Conservation (phyloP, 257 asterid species). For the Nicotiana tabacum region DNA sequence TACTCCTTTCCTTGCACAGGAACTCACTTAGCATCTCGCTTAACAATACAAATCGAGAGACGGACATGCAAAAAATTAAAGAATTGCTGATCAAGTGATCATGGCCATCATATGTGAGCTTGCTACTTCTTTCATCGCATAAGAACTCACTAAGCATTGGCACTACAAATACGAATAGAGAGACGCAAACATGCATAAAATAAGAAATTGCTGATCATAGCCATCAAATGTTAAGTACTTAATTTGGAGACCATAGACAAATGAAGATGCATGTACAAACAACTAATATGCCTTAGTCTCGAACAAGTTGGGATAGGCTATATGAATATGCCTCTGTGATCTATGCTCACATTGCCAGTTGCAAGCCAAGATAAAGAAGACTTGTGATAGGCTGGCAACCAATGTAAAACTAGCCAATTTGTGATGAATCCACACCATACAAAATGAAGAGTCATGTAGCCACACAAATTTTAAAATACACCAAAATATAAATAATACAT, state of each 20-base stretch:
- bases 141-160: not conserved
- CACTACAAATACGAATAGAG: not conserved
- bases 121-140: not conserved
- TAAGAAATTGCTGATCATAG: not conserved
- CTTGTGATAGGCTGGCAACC: too few relatives aligned
- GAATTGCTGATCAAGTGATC: not conserved
- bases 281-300: too few relatives aligned
- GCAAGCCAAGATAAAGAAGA: not conserved
- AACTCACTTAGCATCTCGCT: not conserved
- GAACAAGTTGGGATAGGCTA: too few relatives aligned
- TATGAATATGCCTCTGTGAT: too few relatives aligned
- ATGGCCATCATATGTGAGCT: not conserved
- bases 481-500: not conserved
- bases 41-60: not conserved
- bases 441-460: not conserved
- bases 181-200: not conserved
- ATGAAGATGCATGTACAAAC: not conserved
- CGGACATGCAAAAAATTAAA: not conserved
- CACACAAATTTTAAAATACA: not conserved
- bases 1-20: not conserved
- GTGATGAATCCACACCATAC: not conserved
- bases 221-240: not conserved
- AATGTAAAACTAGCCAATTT: too few relatives aligned
- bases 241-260: not conserved
- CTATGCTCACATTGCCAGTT: too few relatives aligned